Conservation (phyloP, 768 basidiomycete species). For the Mrakia gelida region DNA sequence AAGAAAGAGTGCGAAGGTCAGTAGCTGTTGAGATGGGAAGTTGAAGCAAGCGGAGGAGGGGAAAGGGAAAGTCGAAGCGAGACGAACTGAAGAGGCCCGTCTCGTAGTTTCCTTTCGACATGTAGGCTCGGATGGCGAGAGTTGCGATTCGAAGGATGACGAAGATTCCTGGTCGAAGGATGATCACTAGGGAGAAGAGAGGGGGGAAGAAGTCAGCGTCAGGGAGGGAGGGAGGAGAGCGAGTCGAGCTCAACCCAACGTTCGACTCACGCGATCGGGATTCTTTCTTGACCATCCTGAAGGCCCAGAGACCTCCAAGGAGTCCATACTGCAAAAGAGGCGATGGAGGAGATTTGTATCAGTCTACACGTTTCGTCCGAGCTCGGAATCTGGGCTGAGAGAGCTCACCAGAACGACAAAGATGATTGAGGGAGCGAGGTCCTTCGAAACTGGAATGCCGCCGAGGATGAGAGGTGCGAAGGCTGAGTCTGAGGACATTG, state of each 20-base stretch:
- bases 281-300: background rate
- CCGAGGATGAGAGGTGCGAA: background rate
- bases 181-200: background rate
- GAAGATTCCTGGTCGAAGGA: background rate
- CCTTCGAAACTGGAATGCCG: background rate
- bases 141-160: background rate
- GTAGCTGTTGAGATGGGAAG: background rate
- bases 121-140: constrained; percentile 2
- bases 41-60: background rate
- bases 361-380: background rate
- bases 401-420: background rate
- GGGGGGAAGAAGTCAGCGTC: background rate
- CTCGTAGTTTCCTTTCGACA: background rate
- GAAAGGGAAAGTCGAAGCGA: background rate
- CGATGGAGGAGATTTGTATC: background rate
- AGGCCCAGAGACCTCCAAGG: background rate
- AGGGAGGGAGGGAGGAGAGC: background rate
- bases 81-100: background rate
- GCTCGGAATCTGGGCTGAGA: too few relatives aligned
- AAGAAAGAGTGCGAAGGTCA: background rate
- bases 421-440: constrained; percentile 1
- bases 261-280: background rate
- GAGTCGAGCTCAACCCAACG: background rate
- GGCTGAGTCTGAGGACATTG: background rate
- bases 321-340: background rate